Base-by-base conservation (phyloP, 805 yeast genomes). In the Candida alai region DNA sequence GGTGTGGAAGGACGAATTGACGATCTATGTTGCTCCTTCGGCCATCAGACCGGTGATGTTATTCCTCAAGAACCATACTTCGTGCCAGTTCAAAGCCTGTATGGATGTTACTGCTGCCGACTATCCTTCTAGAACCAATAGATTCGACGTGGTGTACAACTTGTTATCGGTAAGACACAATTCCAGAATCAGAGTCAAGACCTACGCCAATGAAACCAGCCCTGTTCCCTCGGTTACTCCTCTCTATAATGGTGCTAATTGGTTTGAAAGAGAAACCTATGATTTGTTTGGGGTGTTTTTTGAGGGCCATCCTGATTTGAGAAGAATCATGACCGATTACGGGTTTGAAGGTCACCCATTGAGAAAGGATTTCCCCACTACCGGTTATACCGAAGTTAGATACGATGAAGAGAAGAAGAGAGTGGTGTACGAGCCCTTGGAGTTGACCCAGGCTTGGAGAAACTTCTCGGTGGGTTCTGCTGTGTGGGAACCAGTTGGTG, bases 261-360 rank as follows among this genome's bases (percentile, higher is more conserved):
- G 95, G 95, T 82, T 75, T 57, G 95, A 86, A 65, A 75, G 95
- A 57, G 95, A 86, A 60, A 78, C 93, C 10, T 86, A 83, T 58
- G 95, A 86, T 58, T 68, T 86, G 75, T 86, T 75, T 56, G 95
- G 95, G 27, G 76, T 86, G 39, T 84, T 84, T 62, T 86, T 86
- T 53, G 90, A 83, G 61, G 85, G 82, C 40, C 95, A 86, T 60
- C 95, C 95, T 5, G 95, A 85, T 60, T 70, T 85, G 54, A 78
- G 95, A 65, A 74, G 95, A 65, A 84, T 85, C 59, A 74, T 85
- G 78, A 85, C 95, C 36, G 95, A 85, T 62, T 85, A 85, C 60
- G 95, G 95, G 15, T 85, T 86, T 50, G 94, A 84, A 62, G 95
- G 95, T 35, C 93, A 85, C 56, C 95, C 95, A 10, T 72, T 85